Evolutionary conservation across 805 yeast species (phyloP).

Genomic region (Barnettozyma populi): DNA sequence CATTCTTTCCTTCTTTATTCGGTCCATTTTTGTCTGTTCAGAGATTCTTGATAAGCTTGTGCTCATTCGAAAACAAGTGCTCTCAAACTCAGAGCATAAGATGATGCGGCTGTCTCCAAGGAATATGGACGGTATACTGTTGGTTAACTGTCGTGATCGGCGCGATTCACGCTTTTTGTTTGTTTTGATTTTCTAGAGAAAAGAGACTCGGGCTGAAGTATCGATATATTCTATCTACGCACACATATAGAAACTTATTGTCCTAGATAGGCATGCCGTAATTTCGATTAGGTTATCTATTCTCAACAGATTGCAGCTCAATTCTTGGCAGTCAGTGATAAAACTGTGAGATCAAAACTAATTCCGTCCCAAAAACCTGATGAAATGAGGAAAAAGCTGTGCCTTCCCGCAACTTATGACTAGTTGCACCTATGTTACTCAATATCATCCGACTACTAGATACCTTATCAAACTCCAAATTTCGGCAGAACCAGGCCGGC

Average conservation of each 20-base stretch:
- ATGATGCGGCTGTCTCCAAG: not conserved
- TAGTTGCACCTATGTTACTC: not conserved
- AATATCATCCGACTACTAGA: too few species aligned
- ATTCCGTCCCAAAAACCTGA: not conserved
- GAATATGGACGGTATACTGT: not conserved
- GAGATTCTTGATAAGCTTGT: not conserved
- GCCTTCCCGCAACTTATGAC: not conserved
- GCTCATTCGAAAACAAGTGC: not conserved
- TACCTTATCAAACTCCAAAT: not conserved
- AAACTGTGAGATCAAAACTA: too few species aligned
- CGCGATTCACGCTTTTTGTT: too few species aligned
- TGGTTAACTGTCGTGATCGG: too few species aligned
- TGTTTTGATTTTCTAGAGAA: too few species aligned
- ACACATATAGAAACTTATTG: too few species aligned
- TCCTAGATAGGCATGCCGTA: too few species aligned
- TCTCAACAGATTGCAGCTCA: not conserved
- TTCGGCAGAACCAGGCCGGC: not conserved
- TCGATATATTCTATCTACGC: too few species aligned
- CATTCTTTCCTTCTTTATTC: conserved; percentile 12
- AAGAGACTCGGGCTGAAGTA: too few species aligned
- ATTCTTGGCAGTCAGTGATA: not conserved
- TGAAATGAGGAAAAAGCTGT: too few species aligned
- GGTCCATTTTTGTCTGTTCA: not conserved
- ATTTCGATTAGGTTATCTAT: not conserved
- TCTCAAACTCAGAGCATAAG: not conserved